These are phyloP conservation scores for Podospora sp. DNA, from an alignment of 495 filamentous ascomycete genomes.

Conservation along the genomic window DNA sequence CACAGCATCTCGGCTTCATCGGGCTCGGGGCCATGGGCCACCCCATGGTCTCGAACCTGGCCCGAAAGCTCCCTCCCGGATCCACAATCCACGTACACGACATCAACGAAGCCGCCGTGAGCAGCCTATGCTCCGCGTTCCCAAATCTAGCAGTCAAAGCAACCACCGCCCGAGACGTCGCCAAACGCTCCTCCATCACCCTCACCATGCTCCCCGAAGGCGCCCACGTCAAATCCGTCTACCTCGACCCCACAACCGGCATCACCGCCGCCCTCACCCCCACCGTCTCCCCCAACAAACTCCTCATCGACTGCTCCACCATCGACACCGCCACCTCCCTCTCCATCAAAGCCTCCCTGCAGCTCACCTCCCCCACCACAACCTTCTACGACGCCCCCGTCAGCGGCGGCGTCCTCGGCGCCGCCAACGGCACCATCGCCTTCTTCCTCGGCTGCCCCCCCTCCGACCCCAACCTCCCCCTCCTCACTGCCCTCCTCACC, in stretches of 20 bases:
- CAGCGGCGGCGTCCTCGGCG: conserved; percentile 43
- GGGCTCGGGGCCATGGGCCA: conserved; percentile 44
- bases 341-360: conserved; percentile 29
- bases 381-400: conserved; percentile 39
- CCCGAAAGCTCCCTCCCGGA: conserved; percentile 39
- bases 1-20: conserved; percentile 30
- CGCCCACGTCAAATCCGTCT: conserved; percentile 41
- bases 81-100: conserved; percentile 49
- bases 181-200: conserved; percentile 20
- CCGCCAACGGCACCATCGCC: conserved; percentile 47
- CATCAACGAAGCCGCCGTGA: conserved; percentile 38
- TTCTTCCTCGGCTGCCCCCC: conserved; percentile 39
- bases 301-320: conserved; percentile 48
- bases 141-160: conserved; percentile 21
- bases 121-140: conserved; percentile 37
- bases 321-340: conserved; percentile 42
- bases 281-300: conserved; percentile 3
- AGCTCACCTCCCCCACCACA: conserved; percentile 23
- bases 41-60: conserved; percentile 53
- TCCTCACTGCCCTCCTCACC: conserved; percentile 34
- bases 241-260: conserved; percentile 28
- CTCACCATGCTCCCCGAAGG: conserved; percentile 47
- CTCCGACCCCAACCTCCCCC: conserved; percentile 18
- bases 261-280: conserved; percentile 23
- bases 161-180: neutral